Percentiles rank a stretch among this genome's conserved stretches.
phyloP scores from a whole-genome alignment of 352 stramenopile genomes.

The Nothophytophthora sp. region DNA sequence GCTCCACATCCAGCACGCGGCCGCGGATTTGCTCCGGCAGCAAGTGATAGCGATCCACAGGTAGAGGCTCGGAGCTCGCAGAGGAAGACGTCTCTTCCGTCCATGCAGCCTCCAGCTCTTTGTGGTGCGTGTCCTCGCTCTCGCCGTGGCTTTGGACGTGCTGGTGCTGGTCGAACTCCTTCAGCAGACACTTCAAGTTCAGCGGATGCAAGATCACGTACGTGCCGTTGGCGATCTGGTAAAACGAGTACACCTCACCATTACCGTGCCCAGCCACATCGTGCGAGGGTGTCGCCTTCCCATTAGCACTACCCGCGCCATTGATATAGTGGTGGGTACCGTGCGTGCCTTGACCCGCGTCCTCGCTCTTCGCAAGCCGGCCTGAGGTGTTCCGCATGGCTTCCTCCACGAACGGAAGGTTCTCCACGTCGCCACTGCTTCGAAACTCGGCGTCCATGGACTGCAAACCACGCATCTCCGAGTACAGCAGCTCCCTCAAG shows the following conservation, averaged over 20 bases:
- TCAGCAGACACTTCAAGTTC: slow-evolving; percentile 89
- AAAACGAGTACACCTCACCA: slow-evolving; percentile 78
- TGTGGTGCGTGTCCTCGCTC: slow-evolving; percentile 9
- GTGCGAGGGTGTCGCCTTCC: slow-evolving; percentile 8
- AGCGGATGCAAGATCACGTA: slow-evolving; percentile 90
- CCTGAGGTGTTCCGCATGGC: slow-evolving; percentile 71
- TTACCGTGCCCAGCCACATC: slow-evolving; percentile 3
- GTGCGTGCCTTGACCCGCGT: slow-evolving; percentile 16
- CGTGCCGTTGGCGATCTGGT: slow-evolving; percentile 84
- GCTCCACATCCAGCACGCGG: slow-evolving; percentile 83
- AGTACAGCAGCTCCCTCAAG: slow-evolving; percentile 53
- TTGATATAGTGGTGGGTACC: slow-evolving; percentile 2
- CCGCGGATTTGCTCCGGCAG: slow-evolving; percentile 57
- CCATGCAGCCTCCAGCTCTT: slow-evolving; percentile 34
- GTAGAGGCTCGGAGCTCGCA: slow-evolving; percentile 9
- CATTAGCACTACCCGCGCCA: not conserved
- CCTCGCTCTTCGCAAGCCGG: slow-evolving; percentile 40
- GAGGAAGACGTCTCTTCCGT: slow-evolving; percentile 22
- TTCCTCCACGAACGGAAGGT: slow-evolving; percentile 79
- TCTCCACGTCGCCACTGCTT: slow-evolving; percentile 72
- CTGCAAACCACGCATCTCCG: slow-evolving; percentile 72
- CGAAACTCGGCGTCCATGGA: slow-evolving; percentile 69
- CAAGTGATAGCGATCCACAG: slow-evolving; percentile 44
- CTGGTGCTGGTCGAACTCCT: slow-evolving; percentile 58
- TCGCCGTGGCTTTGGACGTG: slow-evolving; percentile 12